A percentile compares a stretch with the other conserved stretches of the same genome.
Evolutionary conservation across 2,329 filamentous ascomycete genomes (phyloP).

Genomic region (Cladophialophora exuberans): DNA sequence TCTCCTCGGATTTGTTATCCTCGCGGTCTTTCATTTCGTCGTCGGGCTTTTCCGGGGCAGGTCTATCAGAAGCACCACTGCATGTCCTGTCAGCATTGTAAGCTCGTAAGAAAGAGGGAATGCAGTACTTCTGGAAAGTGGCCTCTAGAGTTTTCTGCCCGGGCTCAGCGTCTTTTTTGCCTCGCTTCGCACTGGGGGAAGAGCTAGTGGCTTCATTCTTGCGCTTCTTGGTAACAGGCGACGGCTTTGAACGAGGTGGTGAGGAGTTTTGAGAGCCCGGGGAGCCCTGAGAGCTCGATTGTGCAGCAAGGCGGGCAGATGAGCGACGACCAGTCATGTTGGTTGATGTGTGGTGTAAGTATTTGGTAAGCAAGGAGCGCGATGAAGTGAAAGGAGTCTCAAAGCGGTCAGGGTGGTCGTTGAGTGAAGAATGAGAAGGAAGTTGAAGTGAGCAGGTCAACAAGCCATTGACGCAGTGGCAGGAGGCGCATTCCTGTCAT

Average conservation of each 20-base stretch:
- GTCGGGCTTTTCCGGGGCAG: slow-evolving; percentile 17
- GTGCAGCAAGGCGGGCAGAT: slow-evolving; percentile 48
- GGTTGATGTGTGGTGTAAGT: background rate
- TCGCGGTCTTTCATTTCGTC: slow-evolving; percentile 11
- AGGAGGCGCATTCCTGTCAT: slow-evolving; percentile 6
- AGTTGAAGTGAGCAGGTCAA: slow-evolving; percentile 1
- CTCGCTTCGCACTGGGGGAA: slow-evolving; percentile 41
- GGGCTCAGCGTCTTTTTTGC: slow-evolving; percentile 38
- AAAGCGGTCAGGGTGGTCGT: background rate
- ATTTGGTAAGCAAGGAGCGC: background rate
- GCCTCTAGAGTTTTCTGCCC: slow-evolving; percentile 38
- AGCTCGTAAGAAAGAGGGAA: background rate
- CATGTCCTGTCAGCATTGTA: slow-evolving; percentile 14
- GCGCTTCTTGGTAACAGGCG: slow-evolving; percentile 43
- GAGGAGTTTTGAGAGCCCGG: slow-evolving; percentile 35
- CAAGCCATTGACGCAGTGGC: background rate
- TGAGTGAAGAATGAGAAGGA: slow-evolving; percentile 6
- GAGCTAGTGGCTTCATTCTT: slow-evolving; percentile 37
- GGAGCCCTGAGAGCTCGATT: slow-evolving; percentile 21
- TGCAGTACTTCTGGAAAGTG: slow-evolving; percentile 30
- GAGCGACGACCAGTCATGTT: slow-evolving; percentile 29
- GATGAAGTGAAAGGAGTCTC: background rate
- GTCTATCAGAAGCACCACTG: slow-evolving; percentile 16
- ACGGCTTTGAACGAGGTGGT: slow-evolving; percentile 22
- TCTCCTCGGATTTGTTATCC: slow-evolving; percentile 24